Evolutionary conservation across 768 basidiomycete species (phyloP).

Genomic region (Hericium alpestre): DNA sequence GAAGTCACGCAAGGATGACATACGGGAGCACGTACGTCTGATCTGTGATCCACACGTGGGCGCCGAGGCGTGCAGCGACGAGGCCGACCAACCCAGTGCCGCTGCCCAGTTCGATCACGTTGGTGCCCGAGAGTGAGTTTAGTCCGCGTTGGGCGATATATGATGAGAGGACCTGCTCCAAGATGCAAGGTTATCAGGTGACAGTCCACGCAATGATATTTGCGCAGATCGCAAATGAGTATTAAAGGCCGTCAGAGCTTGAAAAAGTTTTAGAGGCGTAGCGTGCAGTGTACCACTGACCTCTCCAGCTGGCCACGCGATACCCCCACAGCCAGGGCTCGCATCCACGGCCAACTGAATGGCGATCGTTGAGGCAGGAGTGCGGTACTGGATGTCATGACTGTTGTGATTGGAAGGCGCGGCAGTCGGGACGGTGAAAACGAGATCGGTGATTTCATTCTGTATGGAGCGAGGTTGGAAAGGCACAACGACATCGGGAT

Average conservation of each 20-base stretch:
- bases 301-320: conserved; percentile 89
- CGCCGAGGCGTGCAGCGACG: conserved; percentile 59
- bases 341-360: conserved; percentile 62
- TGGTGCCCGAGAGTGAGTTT: conserved; percentile 40
- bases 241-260: too few species aligned
- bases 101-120: conserved; percentile 75
- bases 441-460: conserved; percentile 37
- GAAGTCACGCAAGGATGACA: not conserved
- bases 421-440: conserved; percentile 18
- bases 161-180: conserved; percentile 56
- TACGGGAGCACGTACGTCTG: conserved; percentile 61
- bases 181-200: not conserved
- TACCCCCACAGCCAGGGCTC: conserved; percentile 81
- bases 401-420: conserved; percentile 1
- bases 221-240: too few species aligned
- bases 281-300: conserved; percentile 28
- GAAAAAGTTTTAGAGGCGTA: too few species aligned
- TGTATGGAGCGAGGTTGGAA: conserved; percentile 40
- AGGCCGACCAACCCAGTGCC: conserved; percentile 93
- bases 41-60: conserved; percentile 71
- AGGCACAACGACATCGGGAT: conserved; percentile 32
- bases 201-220: too few species aligned
- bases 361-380: conserved; percentile 20
- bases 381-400: not conserved
- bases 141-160: conserved; percentile 56